Conservation (phyloP, 2,329 filamentous ascomycete genomes). For the Phialocephala sp. region DNA sequence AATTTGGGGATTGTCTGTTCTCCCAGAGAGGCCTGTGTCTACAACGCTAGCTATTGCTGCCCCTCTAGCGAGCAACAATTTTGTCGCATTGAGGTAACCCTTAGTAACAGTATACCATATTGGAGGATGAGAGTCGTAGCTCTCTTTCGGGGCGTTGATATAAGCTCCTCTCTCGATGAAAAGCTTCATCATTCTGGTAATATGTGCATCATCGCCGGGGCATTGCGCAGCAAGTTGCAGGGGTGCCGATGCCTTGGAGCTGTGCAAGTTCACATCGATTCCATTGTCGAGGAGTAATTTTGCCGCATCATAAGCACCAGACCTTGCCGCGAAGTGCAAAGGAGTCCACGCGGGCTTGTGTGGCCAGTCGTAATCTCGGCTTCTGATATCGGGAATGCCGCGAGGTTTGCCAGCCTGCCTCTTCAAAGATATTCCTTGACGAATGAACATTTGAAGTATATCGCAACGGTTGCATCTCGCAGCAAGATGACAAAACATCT, state of each 20-base stretch:
- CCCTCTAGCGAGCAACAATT: too few relatives aligned
- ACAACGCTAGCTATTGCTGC: too few relatives aligned
- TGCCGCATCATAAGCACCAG: background rate
- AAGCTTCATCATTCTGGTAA: too few relatives aligned
- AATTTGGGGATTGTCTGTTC: too few relatives aligned
- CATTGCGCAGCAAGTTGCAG: background rate
- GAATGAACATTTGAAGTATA: background rate
- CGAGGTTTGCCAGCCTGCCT: background rate
- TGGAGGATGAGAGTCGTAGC: too few relatives aligned
- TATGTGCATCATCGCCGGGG: too few relatives aligned
- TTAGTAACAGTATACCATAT: too few relatives aligned
- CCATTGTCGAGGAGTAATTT: background rate
- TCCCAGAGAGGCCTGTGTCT: too few relatives aligned
- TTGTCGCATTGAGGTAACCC: too few relatives aligned
- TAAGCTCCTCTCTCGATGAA: too few relatives aligned
- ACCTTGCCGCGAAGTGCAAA: background rate
- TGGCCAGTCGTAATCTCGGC: background rate
- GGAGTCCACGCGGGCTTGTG: background rate
- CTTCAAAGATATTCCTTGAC: background rate
- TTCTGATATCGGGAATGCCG: background rate
- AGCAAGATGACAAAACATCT: background rate
- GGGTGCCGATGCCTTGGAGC: background rate
- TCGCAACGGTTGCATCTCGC: background rate
- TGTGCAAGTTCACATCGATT: background rate
- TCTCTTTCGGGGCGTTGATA: too few relatives aligned